Conservation (phyloP, 73 alveolate species). For the Symbiodinium pilosum region DNA sequence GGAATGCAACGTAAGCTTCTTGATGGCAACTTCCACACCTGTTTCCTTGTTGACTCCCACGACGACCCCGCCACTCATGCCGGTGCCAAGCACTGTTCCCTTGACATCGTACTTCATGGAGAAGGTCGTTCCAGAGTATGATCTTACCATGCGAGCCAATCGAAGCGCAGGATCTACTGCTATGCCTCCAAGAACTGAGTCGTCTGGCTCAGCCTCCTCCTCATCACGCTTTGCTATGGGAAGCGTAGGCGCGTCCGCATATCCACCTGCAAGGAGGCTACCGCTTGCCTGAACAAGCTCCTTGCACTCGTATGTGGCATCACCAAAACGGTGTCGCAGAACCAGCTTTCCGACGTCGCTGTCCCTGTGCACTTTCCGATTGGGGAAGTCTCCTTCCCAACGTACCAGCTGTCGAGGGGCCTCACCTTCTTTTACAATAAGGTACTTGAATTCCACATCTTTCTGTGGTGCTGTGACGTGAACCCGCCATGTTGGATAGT, state of each 20-base stretch:
- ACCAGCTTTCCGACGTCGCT: not conserved
- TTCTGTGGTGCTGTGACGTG: not conserved
- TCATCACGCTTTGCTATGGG: not conserved
- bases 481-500: constrained; percentile 57
- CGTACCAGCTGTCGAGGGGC: constrained; percentile 14
- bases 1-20: constrained; percentile 34
- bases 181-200: not conserved
- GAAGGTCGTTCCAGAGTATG: not conserved
- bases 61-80: constrained; percentile 31
- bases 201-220: not conserved
- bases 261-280: not conserved
- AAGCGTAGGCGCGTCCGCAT: not conserved
- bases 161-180: constrained; percentile 77
- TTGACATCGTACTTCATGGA: constrained; percentile 1
- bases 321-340: constrained; percentile 65
- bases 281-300: constrained; percentile 21
- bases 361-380: not conserved
- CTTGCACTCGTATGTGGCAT: constrained; percentile 20
- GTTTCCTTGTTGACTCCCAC: constrained; percentile 16
- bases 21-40: constrained; percentile 52
- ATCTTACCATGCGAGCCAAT: constrained; percentile 50
- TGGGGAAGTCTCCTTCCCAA: constrained; percentile 77
- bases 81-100: constrained; percentile 14
- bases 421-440: constrained; percentile 20
- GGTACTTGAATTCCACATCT: constrained; percentile 40